phyloP scores from a whole-genome alignment of 1,284 basidiomycete species.

The Ustilago cynodontis region DNA sequence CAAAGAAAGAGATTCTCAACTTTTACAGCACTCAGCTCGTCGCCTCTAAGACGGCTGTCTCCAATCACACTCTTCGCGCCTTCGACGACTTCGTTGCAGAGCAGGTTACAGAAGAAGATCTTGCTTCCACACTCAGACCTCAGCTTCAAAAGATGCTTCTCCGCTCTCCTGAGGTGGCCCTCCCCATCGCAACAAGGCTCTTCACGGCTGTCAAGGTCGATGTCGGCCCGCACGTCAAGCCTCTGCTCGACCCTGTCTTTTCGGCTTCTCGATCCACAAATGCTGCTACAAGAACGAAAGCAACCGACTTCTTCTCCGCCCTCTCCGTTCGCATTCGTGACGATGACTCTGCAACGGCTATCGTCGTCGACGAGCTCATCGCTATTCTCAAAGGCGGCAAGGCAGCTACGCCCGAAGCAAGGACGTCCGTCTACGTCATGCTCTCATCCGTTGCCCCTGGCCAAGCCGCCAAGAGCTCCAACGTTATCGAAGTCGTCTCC shows the following conservation, averaged over 20 bases:
- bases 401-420: conserved; percentile 53
- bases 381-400: conserved; percentile 58
- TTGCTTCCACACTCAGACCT: conserved; percentile 56
- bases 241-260: conserved; percentile 47
- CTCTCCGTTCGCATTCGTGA: conserved; percentile 32
- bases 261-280: conserved; percentile 59
- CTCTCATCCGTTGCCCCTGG: conserved; percentile 39
- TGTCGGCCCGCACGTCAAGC: conserved; percentile 41
- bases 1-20: conserved; percentile 46
- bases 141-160: conserved; percentile 67
- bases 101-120: conserved; percentile 50
- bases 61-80: conserved; percentile 41
- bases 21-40: conserved; percentile 62
- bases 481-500: conserved; percentile 44
- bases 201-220: conserved; percentile 49
- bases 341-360: conserved; percentile 30
- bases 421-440: conserved; percentile 57
- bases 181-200: conserved; percentile 50
- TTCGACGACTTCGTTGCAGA: conserved; percentile 57
- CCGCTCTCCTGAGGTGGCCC: conserved; percentile 62
- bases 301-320: conserved; percentile 41
- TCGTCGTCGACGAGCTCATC: conserved; percentile 52
- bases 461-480: conserved; percentile 31
- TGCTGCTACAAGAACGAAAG: conserved; percentile 49
- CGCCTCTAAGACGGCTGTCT: conserved; percentile 56